A percentile compares a stretch with the other conserved stretches of the same genome.
These are phyloP conservation scores for Talaromyces marneffei DNA, from an alignment of 2,329 filamentous ascomycete genomes.

Conservation along the genomic window DNA sequence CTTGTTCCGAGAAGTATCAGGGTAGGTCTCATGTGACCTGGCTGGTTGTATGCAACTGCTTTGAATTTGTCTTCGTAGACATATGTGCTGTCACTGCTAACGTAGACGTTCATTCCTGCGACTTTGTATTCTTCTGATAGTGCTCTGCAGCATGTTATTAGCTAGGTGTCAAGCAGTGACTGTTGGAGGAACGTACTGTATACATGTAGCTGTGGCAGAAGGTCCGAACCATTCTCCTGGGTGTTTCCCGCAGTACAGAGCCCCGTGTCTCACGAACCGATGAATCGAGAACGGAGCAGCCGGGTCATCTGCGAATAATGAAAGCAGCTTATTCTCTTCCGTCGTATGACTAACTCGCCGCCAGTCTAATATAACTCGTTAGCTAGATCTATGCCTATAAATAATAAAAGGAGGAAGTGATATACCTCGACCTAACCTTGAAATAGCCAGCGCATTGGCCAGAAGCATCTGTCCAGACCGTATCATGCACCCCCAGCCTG, in stretches of 20 bases:
- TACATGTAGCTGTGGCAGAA: conserved; percentile 90
- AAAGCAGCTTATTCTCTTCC: conserved; percentile 66
- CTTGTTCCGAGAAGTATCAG: conserved; percentile 83
- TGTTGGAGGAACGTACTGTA: conserved; percentile 59
- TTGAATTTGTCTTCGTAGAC: conserved; percentile 89
- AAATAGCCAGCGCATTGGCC: conserved; percentile 71
- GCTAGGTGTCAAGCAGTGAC: neutral
- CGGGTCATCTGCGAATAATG: conserved; percentile 80
- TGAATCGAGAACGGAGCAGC: conserved; percentile 90
- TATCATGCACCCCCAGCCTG: conserved; percentile 99
- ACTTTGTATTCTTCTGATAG: conserved; percentile 61
- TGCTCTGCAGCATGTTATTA: conserved; percentile 49
- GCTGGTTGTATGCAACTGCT: conserved; percentile 64
- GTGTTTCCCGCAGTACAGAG: conserved; percentile 81
- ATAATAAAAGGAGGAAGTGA: no score
- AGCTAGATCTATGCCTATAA: neutral
- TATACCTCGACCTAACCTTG: conserved; percentile 71
- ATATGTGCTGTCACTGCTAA: conserved; percentile 82
- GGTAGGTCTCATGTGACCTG: conserved; percentile 68
- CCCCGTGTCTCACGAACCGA: conserved; percentile 84
- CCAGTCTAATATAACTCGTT: conserved; percentile 57
- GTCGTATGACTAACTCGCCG: conserved; percentile 54
- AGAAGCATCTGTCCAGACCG: conserved; percentile 88
- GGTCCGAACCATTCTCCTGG: conserved; percentile 98
- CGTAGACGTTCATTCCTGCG: conserved; percentile 69